Conservation (phyloP, 805 yeast genomes). For the Wickerhamomyces subpelliculosus region DNA sequence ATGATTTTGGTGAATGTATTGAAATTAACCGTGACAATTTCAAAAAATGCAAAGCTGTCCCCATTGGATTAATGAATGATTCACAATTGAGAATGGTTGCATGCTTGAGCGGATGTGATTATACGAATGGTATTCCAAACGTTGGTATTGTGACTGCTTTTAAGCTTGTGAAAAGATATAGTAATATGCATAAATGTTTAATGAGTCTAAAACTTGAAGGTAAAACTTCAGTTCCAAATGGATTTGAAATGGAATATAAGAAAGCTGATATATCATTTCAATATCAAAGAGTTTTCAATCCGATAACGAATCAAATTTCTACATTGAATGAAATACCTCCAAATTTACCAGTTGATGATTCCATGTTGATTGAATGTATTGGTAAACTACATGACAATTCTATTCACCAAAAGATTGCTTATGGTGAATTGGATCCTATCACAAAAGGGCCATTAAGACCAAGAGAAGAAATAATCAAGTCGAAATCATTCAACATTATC, state of each 20-base stretch:
- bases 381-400: conserved; percentile 34
- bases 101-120: conserved; percentile 93
- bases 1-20: conserved; percentile 61
- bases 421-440: conserved; percentile 63
- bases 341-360: conserved; percentile 18
- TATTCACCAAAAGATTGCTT: conserved; percentile 49
- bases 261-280: conserved; percentile 75
- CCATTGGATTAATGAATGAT: conserved; percentile 42
- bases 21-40: conserved; percentile 60
- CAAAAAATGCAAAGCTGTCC: conserved; percentile 38
- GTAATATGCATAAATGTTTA: conserved; percentile 48
- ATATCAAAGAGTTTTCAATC: conserved; percentile 82
- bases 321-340: conserved; percentile 54
- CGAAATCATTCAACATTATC: not conserved
- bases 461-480: conserved; percentile 10
- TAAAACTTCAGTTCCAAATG: conserved; percentile 45
- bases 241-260: conserved; percentile 51
- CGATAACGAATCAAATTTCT: conserved; percentile 38
- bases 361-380: conserved; percentile 30
- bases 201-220: conserved; percentile 55
- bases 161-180: conserved; percentile 43
- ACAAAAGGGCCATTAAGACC: conserved; percentile 11
- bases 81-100: conserved; percentile 71
- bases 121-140: conserved; percentile 77
- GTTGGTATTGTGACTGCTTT: conserved; percentile 79